Evolutionary conservation across 2,329 filamentous ascomycete genomes (phyloP), one percentile per base, ranked within the genome.

Genomic region (Paraconiothyrium brasiliense): DNA sequence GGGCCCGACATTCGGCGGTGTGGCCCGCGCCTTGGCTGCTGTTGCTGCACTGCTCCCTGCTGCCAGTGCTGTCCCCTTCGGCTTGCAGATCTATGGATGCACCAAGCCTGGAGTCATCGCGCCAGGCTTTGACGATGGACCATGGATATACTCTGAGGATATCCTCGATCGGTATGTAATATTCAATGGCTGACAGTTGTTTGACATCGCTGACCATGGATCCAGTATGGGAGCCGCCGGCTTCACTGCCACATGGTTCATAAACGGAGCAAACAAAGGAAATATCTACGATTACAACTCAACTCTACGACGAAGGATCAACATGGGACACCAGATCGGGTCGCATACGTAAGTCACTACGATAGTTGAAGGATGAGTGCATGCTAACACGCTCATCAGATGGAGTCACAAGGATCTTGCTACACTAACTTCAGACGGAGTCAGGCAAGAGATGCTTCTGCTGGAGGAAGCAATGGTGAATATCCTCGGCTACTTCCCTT

Each of bases 401-500:
- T 84, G 82, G 82, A 80, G 79, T 4, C 83, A 85, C 66, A 76
- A 79, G 27, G 76, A 81, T 57, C 71, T 83, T 34, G 77, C 73
- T 56, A 70, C 75, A 6, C 62, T 83, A 22, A 76, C 78, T 14
- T 68, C 78, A 1, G 69, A 71, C 2, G 72, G 75, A 54, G 77
- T 81, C 61, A 73, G 76, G 48, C 72, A 82, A 41, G 80, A 76
- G 56, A 82, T 85, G 71, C 65, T 76, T 57, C 79, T 81, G 65
- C 82, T 83, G 65, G 82, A 85, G 71, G 82, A 82, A 74, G 82
- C 83, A 7, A 71, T 85, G 50, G 73, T 77, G 48, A 84, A 84
- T 66, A 81, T 85, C 54, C 70, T 85, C 2, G 83, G 82, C 24
- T 80, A 80, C 61, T 80, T 83, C 60, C 83, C 83, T 30, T 84